phyloP scores from a whole-genome alignment of 2,329 filamentous ascomycete genomes.

The Cordyceps cateniannulata region DNA sequence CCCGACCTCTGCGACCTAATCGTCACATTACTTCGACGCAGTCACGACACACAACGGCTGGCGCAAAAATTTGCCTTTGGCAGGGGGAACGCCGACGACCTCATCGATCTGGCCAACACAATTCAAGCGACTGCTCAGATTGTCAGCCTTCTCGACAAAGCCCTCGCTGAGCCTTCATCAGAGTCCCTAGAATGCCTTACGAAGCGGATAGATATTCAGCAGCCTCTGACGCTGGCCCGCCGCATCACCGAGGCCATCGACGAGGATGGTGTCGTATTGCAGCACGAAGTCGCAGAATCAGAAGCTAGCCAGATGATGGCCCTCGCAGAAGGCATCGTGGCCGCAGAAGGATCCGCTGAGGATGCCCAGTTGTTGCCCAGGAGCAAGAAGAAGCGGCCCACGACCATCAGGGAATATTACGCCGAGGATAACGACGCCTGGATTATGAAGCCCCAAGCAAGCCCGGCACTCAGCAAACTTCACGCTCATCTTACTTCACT shows the following conservation, averaged over 20 bases:
- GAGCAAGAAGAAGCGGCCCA: slow-evolving; percentile 37
- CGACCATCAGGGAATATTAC: slow-evolving; percentile 51
- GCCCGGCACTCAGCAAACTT: slow-evolving; percentile 54
- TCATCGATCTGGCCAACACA: slow-evolving; percentile 76
- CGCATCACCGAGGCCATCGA: slow-evolving; percentile 77
- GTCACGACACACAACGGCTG: slow-evolving; percentile 80
- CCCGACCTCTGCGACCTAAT: slow-evolving; percentile 64
- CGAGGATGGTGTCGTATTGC: slow-evolving; percentile 79
- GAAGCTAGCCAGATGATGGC: slow-evolving; percentile 64
- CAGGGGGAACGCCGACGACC: slow-evolving; percentile 84
- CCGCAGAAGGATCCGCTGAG: slow-evolving; percentile 57
- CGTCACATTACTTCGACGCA: slow-evolving; percentile 61
- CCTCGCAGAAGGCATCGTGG: slow-evolving; percentile 65
- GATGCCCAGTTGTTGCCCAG: slow-evolving; percentile 50
- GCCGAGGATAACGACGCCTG: slow-evolving; percentile 53
- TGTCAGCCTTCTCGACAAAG: slow-evolving; percentile 36
- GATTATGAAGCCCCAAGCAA: slow-evolving; percentile 65
- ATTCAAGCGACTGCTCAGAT: slow-evolving; percentile 69
- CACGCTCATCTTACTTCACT: slow-evolving; percentile 62
- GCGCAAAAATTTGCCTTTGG: slow-evolving; percentile 93
- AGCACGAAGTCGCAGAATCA: slow-evolving; percentile 70
- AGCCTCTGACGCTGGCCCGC: slow-evolving; percentile 60
- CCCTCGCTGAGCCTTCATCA: slow-evolving; percentile 10
- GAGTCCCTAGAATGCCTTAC: slow-evolving; percentile 40
- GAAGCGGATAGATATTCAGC: slow-evolving; percentile 57